Evolutionary conservation across 2,329 filamentous ascomycete species (phyloP).

Genomic region (Colletotrichum chrysophilum): DNA sequence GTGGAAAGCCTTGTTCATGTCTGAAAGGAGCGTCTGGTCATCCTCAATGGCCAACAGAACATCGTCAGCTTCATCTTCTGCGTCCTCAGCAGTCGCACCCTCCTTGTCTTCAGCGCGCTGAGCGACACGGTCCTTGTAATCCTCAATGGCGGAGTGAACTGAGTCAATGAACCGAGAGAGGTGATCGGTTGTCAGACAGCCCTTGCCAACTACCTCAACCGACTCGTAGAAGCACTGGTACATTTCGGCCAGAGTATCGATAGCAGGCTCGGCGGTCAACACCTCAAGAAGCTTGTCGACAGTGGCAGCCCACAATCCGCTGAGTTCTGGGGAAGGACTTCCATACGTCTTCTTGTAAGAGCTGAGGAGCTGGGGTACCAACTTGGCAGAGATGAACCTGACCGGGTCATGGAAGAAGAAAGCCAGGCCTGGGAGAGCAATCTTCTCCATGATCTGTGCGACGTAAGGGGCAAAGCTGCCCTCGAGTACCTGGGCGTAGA

Average conservation of each 20-base stretch:
- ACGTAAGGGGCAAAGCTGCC: constrained; percentile 92
- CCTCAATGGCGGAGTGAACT: constrained; percentile 83
- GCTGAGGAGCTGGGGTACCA: constrained; percentile 90
- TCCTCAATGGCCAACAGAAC: constrained; percentile 92
- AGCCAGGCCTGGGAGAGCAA: constrained; percentile 88
- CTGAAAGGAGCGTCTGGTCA: constrained; percentile 92
- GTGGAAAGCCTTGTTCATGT: constrained; percentile 99
- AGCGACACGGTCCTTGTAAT: constrained; percentile 88
- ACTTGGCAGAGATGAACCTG: constrained; percentile 90
- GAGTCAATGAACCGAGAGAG: constrained; percentile 89
- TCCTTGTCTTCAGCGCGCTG: constrained; percentile 84
- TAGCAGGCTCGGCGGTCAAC: constrained; percentile 88
- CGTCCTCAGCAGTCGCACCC: constrained; percentile 77
- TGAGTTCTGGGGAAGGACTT: constrained; percentile 77
- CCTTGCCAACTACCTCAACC: constrained; percentile 89
- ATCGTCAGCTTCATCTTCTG: constrained; percentile 88
- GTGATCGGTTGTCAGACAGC: constrained; percentile 77
- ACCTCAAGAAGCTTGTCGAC: constrained; percentile 93
- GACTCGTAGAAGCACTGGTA: constrained; percentile 99
- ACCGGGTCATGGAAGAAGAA: constrained; percentile 99
- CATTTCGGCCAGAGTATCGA: constrained; percentile 97
- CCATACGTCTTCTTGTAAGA: constrained; percentile 95
- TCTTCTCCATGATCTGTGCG: constrained; percentile 92
- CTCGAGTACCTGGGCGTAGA: constrained; percentile 96
- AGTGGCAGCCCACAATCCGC: constrained; percentile 82